Evolutionary conservation across 306 rosid genomes (phyloP).

Genomic region (Sicyos baderoa): DNA sequence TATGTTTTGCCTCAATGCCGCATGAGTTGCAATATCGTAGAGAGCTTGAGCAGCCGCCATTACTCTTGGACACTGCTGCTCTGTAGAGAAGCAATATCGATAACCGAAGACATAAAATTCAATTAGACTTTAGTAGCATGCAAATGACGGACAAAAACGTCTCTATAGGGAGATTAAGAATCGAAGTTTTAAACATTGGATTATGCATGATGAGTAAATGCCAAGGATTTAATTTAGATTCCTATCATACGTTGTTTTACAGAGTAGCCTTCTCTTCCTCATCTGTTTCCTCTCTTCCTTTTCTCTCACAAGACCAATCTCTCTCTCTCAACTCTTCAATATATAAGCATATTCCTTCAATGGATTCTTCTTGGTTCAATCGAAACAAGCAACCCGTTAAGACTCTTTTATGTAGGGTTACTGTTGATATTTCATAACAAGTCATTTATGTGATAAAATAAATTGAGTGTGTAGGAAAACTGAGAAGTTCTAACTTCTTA

Average conservation of each 20-base stretch:
- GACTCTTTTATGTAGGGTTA: neutral
- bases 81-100: slow-evolving; percentile 41
- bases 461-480: neutral
- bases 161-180: neutral
- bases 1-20: slow-evolving; percentile 36
- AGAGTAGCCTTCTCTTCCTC: too few species aligned
- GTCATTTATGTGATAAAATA: neutral
- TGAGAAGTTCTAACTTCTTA: neutral
- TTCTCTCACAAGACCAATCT: too few species aligned
- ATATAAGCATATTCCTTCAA: too few species aligned
- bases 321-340: too few species aligned
- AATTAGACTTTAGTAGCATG: neutral
- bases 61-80: slow-evolving; percentile 45
- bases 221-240: neutral
- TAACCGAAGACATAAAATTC: slow-evolving; percentile 11
- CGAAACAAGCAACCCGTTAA: too few species aligned
- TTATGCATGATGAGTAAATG: neutral
- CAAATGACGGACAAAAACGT: neutral
- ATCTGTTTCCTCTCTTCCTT: too few species aligned
- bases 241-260: neutral
- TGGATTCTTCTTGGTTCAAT: too few species aligned
- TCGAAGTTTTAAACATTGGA: too few species aligned
- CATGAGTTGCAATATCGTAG: slow-evolving; percentile 46
- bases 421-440: neutral
- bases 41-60: slow-evolving; percentile 69